phyloP scores from a whole-genome alignment of 2,329 filamentous ascomycete genomes.

The Pezicula carpinea region DNA sequence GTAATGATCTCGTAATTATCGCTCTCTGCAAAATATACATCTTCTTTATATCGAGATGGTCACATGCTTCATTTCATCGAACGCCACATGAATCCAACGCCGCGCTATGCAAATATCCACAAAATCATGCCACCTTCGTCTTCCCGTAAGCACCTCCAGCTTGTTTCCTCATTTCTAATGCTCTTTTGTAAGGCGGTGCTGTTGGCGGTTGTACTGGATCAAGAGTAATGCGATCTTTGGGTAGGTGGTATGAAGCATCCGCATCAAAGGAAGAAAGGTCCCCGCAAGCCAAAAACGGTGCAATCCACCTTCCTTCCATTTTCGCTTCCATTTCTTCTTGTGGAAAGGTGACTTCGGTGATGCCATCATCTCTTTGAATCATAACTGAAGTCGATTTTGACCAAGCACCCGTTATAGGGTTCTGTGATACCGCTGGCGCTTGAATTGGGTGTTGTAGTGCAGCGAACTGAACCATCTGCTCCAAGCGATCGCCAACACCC shows the following conservation, averaged over 20 bases:
- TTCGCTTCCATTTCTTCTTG: conserved; percentile 32
- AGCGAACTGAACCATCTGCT: conserved; percentile 43
- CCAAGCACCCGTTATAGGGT: conserved; percentile 41
- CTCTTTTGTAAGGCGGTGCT: conserved; percentile 89
- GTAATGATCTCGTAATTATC: neutral
- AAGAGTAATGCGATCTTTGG: conserved; percentile 78
- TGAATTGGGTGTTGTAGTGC: conserved; percentile 36
- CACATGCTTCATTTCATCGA: neutral
- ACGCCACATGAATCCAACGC: neutral
- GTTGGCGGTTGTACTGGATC: conserved; percentile 95
- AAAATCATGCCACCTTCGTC: conserved; percentile 12
- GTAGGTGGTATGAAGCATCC: conserved; percentile 88
- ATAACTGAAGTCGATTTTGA: conserved; percentile 9
- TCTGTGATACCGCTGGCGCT: conserved; percentile 41
- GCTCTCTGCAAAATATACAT: neutral
- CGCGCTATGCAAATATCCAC: neutral
- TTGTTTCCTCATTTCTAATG: conserved; percentile 75
- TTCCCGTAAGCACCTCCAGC: conserved; percentile 59
- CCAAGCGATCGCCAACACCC: conserved; percentile 55
- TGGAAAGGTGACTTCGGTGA: conserved; percentile 22
- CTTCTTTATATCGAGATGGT: neutral
- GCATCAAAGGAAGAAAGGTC: conserved; percentile 93
- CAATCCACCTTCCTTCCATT: conserved; percentile 69
- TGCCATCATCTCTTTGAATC: conserved; percentile 15
- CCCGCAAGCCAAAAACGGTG: conserved; percentile 94